These are phyloP conservation scores for Paramecium biaurelia DNA, from an alignment of 73 alveolate species.

Conservation along the genomic window DNA sequence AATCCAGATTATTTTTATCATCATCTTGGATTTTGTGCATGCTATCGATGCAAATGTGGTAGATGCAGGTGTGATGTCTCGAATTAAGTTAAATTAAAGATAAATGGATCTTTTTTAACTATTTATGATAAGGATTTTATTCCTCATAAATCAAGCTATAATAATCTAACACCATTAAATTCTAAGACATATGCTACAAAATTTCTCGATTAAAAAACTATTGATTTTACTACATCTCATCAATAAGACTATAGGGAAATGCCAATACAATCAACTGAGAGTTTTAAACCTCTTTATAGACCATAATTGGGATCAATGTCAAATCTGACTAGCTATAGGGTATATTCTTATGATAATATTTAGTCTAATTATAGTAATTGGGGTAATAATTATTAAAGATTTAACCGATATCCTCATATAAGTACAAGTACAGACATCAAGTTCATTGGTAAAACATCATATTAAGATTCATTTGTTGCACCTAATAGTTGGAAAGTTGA, in stretches of 20 bases:
- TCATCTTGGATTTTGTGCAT: constrained; percentile 45
- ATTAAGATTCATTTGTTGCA: constrained; percentile 9
- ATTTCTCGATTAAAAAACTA: constrained; percentile 38
- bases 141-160: constrained; percentile 10
- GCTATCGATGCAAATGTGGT: constrained; percentile 50
- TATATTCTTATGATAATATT: background rate
- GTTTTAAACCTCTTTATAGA: constrained; percentile 1
- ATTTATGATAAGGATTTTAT: constrained; percentile 16
- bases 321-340: constrained; percentile 1
- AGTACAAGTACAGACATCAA: constrained; percentile 22
- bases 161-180: background rate
- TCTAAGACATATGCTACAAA: background rate
- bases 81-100: constrained; percentile 21
- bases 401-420: constrained; percentile 23
- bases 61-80: constrained; percentile 51
- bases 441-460: constrained; percentile 11
- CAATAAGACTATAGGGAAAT: constrained; percentile 1
- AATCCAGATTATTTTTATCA: constrained; percentile 47
- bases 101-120: constrained; percentile 31
- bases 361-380: constrained; percentile 40
- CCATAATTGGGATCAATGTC: constrained; percentile 36
- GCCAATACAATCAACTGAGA: background rate
- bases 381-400: constrained; percentile 14
- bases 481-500: constrained; percentile 20
- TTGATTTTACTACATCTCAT: constrained; percentile 28